phyloP scores from a whole-genome alignment of 371 early-diverging fungal species.

The Entomophthora muscae region DNA sequence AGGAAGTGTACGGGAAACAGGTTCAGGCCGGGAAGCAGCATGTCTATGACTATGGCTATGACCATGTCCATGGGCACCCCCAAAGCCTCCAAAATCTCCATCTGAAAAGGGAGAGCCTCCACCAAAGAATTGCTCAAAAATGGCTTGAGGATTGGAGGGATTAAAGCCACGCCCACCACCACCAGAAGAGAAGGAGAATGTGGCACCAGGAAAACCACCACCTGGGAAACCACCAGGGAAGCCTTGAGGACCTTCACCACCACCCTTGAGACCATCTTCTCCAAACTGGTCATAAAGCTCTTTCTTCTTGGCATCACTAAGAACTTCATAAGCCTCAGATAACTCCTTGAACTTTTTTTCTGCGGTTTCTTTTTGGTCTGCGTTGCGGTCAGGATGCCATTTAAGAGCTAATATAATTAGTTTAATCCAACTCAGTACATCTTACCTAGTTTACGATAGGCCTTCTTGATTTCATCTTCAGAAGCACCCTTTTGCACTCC shows the following conservation, averaged over 20 bases:
- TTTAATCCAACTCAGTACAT: conserved; percentile 1
- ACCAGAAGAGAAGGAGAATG: conserved; percentile 31
- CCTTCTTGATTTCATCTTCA: conserved; percentile 78
- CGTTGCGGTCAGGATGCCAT: conserved; percentile 16
- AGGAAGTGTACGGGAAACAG: conserved; percentile 48
- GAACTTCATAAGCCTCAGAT: conserved; percentile 80
- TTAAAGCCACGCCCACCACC: conserved; percentile 34
- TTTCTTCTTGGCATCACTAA: conserved; percentile 79
- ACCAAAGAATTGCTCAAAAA: conserved; percentile 13
- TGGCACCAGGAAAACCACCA: conserved; percentile 25
- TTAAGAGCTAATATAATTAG: conserved; percentile 11
- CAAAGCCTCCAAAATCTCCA: conserved; percentile 17
- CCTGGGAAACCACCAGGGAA: conserved; percentile 29
- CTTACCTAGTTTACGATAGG: conserved; percentile 47
- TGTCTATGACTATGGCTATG: no score
- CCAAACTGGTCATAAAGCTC: conserved; percentile 77
- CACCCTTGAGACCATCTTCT: conserved; percentile 73
- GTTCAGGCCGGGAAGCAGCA: conserved; percentile 19
- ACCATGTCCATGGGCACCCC: conserved; percentile 19
- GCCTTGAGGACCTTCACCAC: conserved; percentile 23
- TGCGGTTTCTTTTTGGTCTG: conserved; percentile 12
- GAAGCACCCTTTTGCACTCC: conserved; percentile 63
- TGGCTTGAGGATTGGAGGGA: conserved; percentile 41
- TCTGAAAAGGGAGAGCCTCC: conserved; percentile 24
- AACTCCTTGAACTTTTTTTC: conserved; percentile 72